Percentiles rank a stretch among this genome's conserved stretches.
Evolutionary conservation across 345 rosid genomes (phyloP).

Genomic region (Lepidium didymum): DNA sequence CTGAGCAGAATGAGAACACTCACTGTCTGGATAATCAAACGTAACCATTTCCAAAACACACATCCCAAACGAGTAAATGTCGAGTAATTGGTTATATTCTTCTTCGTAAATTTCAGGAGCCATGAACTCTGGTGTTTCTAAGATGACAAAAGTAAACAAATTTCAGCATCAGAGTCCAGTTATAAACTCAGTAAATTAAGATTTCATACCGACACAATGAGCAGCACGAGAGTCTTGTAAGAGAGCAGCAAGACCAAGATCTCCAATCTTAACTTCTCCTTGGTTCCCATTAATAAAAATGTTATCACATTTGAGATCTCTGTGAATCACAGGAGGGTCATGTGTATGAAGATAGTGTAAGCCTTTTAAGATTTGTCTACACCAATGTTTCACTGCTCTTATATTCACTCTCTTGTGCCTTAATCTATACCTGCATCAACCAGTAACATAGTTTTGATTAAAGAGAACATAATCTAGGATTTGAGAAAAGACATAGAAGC

Average conservation of each 20-base stretch:
- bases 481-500: slow-evolving; percentile 1
- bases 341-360: slow-evolving; percentile 76
- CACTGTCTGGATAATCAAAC: slow-evolving; percentile 90
- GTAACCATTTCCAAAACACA: slow-evolving; percentile 94
- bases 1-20: slow-evolving; percentile 88
- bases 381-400: slow-evolving; percentile 91
- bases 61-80: slow-evolving; percentile 96
- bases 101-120: slow-evolving; percentile 96
- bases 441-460: background rate
- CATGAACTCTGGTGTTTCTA: slow-evolving; percentile 98
- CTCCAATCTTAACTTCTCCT: slow-evolving; percentile 96
- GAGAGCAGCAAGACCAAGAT: slow-evolving; percentile 94
- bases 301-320: slow-evolving; percentile 97
- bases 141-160: background rate
- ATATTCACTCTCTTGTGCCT: slow-evolving; percentile 86
- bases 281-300: slow-evolving; percentile 92
- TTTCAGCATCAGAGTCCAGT: background rate
- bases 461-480: background rate
- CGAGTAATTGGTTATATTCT: slow-evolving; percentile 87
- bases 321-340: slow-evolving; percentile 90
- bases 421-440: slow-evolving; percentile 48
- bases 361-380: slow-evolving; percentile 84
- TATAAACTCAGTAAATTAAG: background rate
- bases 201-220: slow-evolving; percentile 81
- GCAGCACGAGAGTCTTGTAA: slow-evolving; percentile 81